These are phyloP conservation scores for Achaetomiella virescens DNA, from an alignment of 495 filamentous ascomycete species.

Conservation along the genomic window DNA sequence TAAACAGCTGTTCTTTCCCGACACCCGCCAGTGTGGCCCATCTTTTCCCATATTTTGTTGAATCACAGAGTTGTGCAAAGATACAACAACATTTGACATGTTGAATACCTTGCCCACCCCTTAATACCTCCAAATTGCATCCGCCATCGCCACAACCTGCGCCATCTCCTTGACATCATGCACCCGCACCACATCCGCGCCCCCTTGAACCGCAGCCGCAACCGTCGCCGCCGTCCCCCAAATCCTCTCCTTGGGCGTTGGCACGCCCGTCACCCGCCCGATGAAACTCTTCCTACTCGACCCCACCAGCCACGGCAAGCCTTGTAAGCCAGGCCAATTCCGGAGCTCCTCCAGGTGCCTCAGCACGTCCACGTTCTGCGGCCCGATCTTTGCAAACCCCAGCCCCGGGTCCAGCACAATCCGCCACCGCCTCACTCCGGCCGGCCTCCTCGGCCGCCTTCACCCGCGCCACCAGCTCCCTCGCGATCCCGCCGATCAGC, in stretches of 20 bases:
- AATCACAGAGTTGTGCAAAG: background rate
- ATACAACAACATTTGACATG: background rate
- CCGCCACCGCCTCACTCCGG: slow-evolving; percentile 81
- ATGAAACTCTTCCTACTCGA: slow-evolving; percentile 88
- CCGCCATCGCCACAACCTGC: slow-evolving; percentile 79
- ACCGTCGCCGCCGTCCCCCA: slow-evolving; percentile 91
- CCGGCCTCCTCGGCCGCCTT: slow-evolving; percentile 75
- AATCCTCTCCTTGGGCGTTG: slow-evolving; percentile 49
- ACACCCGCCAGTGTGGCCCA: background rate
- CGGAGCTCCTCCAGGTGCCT: slow-evolving; percentile 58
- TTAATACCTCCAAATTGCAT: slow-evolving; percentile 71
- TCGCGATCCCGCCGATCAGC: slow-evolving; percentile 59
- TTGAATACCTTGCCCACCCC: background rate
- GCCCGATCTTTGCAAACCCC: slow-evolving; percentile 80
- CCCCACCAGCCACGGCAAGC: slow-evolving; percentile 84
- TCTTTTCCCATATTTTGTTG: background rate
- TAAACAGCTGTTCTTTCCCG: too few relatives aligned
- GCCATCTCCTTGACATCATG: slow-evolving; percentile 92
- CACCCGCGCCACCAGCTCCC: slow-evolving; percentile 66
- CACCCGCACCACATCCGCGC: slow-evolving; percentile 89
- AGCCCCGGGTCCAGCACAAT: slow-evolving; percentile 92
- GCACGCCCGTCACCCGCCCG: slow-evolving; percentile 71
- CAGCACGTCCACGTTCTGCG: slow-evolving; percentile 76
- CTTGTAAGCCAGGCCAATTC: slow-evolving; percentile 54
- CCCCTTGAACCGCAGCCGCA: slow-evolving; percentile 79